Base-by-base conservation (phyloP, 179 eudicot species). In the Carnegiea gigantea region DNA sequence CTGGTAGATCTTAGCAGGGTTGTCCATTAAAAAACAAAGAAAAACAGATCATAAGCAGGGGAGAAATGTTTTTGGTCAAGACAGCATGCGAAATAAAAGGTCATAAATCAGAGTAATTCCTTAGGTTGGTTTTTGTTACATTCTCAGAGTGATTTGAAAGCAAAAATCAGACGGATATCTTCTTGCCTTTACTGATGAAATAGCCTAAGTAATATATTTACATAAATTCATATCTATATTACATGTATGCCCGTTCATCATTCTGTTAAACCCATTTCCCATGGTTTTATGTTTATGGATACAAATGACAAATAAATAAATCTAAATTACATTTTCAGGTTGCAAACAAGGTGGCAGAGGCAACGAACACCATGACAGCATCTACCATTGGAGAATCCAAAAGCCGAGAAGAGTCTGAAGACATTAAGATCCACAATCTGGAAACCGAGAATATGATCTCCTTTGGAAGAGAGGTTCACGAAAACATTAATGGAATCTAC, bases 291-390 rank as follows among this genome's bases (percentile, higher is more conserved):
- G 49, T 20, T 68, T 26, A 15, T 73, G 70, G 43, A 46, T 24
- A 4, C 23, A 1, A 79, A 57, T 18, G 1, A 62, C 9, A 72
- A 28, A 79, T 36, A 8, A 79, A 70, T n/a, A 72, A 43, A 30
- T 28, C 24, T 20, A n/a, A 65, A 30, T 53, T 17, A 0, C 14
- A 26, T 9, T 53, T 57, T 43, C 79, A 82, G 86, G 78, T 40
- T 78, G 54, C 46, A 40, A 28, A 33, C n/a, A 49, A 76, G 72
- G 79, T 62, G 72, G 65, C 78, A 80, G 85, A 73, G 84, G 78
- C 46, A 70, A 51, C 73, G 76, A 60, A 51, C 59, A 23, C 38
- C 46, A 71, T 75, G 85, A 72, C 26, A 60, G 71, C 48, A 81
- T 40, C 80, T 23, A 14, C 43, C 57, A 70, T 18, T 15, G 80